Percentiles rank a stretch among this genome's conserved stretches.
Conservation (phyloP, 1,284 basidiomycete genomes). For the Boletus semigastroideus region DNA sequence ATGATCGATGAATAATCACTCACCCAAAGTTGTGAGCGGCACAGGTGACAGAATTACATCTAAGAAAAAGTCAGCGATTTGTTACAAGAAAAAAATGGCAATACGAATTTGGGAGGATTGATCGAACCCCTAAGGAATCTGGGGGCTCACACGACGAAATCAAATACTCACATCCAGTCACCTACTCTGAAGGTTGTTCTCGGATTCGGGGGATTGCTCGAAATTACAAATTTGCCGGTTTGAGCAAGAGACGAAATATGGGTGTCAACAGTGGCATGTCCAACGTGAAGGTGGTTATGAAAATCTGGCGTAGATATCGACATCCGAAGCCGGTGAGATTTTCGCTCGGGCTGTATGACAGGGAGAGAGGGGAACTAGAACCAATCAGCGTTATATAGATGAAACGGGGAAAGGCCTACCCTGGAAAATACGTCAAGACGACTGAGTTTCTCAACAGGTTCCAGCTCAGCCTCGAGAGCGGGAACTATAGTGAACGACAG, state of each 20-base stretch:
- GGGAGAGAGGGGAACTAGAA: slow-evolving; percentile 22
- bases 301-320: slow-evolving; percentile 41
- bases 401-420: slow-evolving; percentile 28
- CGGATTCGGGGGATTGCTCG: slow-evolving; percentile 75
- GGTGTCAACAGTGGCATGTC: slow-evolving; percentile 6
- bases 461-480: slow-evolving; percentile 59
- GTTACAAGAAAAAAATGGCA: slow-evolving; percentile 1
- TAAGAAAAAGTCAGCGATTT: slow-evolving; percentile 32
- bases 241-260: slow-evolving; percentile 2
- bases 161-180: slow-evolving; percentile 73
- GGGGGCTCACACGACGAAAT: slow-evolving; percentile 8
- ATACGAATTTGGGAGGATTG: slow-evolving; percentile 14
- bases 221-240: slow-evolving; percentile 53
- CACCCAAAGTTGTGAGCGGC: slow-evolving; percentile 76
- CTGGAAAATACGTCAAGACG: slow-evolving; percentile 42
- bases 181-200: slow-evolving; percentile 67
- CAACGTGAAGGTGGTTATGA: slow-evolving; percentile 18
- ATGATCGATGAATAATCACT: slow-evolving; percentile 33
- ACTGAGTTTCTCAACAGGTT: slow-evolving; percentile 54
- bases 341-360: slow-evolving; percentile 23
- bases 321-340: slow-evolving; percentile 34
- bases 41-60: slow-evolving; percentile 60
- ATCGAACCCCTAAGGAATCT: slow-evolving; percentile 19
- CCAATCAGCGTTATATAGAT: not conserved
- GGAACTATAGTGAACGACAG: slow-evolving; percentile 48